Evolutionary conservation across 345 rosid species (phyloP).

Genomic region (Raphanus raphanistrum): DNA sequence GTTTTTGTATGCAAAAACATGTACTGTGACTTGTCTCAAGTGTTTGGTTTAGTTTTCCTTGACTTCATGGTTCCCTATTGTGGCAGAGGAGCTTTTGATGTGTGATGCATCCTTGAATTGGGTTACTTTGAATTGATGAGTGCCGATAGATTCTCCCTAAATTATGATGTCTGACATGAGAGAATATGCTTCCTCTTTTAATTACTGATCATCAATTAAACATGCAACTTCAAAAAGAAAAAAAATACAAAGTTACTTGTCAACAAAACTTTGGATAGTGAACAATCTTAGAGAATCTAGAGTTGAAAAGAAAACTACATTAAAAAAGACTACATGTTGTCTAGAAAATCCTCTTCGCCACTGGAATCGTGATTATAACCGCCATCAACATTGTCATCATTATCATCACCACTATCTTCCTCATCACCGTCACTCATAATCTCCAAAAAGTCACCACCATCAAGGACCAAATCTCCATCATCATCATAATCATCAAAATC

Average conservation of each 20-base stretch:
- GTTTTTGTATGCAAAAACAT: slow-evolving; percentile 28
- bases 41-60: slow-evolving; percentile 34
- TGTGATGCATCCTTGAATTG: neutral
- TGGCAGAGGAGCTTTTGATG: neutral
- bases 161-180: neutral
- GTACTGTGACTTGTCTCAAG: slow-evolving; percentile 14
- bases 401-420: slow-evolving; percentile 64
- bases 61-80: neutral
- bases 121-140: too few relatives aligned
- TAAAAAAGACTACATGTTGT: slow-evolving; percentile 51
- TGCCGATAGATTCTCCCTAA: too few relatives aligned
- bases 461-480: slow-evolving; percentile 55
- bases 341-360: slow-evolving; percentile 66
- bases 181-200: neutral
- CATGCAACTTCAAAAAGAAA: neutral
- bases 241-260: slow-evolving; percentile 3
- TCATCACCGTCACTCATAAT: slow-evolving; percentile 50
- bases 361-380: too few relatives aligned
- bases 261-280: slow-evolving; percentile 35
- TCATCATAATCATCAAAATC: slow-evolving; percentile 66
- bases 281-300: neutral
- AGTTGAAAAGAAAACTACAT: slow-evolving; percentile 4
- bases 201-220: neutral
- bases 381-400: neutral
- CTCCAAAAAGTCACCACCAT: slow-evolving; percentile 53